Percentiles rank a stretch among this genome's conserved stretches.
Conservation (phyloP, 345 rosid genomes). For the Eucalyptus caleyi region DNA sequence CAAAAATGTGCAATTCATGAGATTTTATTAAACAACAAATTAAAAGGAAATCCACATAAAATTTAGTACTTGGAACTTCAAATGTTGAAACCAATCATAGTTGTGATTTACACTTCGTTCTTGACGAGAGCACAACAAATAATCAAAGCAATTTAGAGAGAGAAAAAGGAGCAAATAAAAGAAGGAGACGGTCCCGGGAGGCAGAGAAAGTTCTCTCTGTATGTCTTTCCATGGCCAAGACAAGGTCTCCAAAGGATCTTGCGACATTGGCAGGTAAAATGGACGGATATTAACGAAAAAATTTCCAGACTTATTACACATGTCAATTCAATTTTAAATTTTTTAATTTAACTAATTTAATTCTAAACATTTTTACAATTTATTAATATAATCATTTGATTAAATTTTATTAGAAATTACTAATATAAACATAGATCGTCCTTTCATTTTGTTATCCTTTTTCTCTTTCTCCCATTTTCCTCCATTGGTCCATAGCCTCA, state of each 20-base stretch:
- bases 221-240: too few relatives aligned
- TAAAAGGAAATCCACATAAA: not conserved
- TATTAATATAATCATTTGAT: too few relatives aligned
- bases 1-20: not conserved
- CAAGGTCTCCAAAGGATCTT: too few relatives aligned
- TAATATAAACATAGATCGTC: not conserved
- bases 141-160: not conserved
- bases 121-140: not conserved
- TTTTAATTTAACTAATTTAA: too few relatives aligned
- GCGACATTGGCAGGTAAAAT: too few relatives aligned
- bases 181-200: not conserved
- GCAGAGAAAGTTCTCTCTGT: too few relatives aligned
- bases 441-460: not conserved
- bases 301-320: too few relatives aligned
- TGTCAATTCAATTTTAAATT: not conserved
- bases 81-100: not conserved
- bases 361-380: rapidly evolving
- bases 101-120: not conserved
- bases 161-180: not conserved
- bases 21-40: not conserved
- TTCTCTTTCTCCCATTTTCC: not conserved
- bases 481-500: not conserved
- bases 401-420: rapidly evolving
- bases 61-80: not conserved
- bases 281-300: not conserved